phyloP scores from a whole-genome alignment of 106 monocot genomes.

The Dendrobium nobile region DNA sequence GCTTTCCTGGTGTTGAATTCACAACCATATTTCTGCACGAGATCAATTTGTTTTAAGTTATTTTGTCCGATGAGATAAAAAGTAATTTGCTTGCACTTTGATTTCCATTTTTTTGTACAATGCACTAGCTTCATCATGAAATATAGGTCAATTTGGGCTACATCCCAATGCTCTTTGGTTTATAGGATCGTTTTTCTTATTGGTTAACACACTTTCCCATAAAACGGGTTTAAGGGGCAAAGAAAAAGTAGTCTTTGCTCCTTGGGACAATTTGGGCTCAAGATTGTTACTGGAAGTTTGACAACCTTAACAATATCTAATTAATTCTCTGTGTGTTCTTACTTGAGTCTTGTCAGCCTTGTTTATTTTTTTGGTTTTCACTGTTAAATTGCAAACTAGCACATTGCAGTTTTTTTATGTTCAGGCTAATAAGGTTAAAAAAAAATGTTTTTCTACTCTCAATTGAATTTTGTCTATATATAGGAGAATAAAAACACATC shows the following conservation, averaged over 20 bases:
- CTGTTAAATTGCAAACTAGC: no score
- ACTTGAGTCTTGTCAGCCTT: no score
- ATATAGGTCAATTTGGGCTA: no score
- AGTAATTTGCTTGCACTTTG: not conserved
- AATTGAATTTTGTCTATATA: no score
- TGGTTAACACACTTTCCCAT: not conserved
- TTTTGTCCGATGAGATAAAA: not conserved
- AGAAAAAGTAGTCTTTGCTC: not conserved
- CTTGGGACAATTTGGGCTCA: not conserved
- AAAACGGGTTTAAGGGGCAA: not conserved
- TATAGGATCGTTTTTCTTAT: not conserved
- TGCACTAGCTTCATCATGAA: not conserved
- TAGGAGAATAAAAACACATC: no score
- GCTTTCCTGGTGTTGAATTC: not conserved
- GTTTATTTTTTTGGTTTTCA: no score
- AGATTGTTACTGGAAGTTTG: not conserved
- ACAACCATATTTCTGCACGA: not conserved
- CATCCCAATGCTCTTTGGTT: no score
- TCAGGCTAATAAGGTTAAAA: no score
- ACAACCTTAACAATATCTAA: not conserved
- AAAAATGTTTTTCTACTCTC: no score
- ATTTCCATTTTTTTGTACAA: not conserved
- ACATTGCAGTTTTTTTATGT: no score
- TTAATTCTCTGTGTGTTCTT: not conserved
- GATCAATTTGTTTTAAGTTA: not conserved